Evolutionary conservation across 306 rosid species (phyloP).

Genomic region (Pueraria montana): DNA sequence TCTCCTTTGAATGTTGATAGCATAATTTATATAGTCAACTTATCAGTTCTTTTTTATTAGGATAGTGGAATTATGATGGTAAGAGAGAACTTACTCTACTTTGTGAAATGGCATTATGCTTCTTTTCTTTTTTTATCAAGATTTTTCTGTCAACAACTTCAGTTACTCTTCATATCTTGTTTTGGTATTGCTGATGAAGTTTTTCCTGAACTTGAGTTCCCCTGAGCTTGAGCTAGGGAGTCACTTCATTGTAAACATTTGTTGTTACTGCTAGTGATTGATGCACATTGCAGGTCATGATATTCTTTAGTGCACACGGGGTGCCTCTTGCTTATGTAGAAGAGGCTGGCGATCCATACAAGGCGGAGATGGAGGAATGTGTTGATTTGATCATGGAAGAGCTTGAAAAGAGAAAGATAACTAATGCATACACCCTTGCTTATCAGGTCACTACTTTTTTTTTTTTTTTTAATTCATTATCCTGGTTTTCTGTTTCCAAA

Average conservation of each 20-base stretch:
- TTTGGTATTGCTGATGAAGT: not conserved
- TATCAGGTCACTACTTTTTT: slow-evolving; percentile 70
- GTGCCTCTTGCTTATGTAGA: slow-evolving; percentile 95
- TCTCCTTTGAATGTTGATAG: slow-evolving; percentile 29
- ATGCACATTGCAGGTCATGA: slow-evolving; percentile 65
- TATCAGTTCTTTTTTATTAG: slow-evolving; percentile 30
- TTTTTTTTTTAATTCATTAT: slow-evolving; percentile 1
- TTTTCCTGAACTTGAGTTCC: slow-evolving; percentile 27
- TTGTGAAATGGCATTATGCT: slow-evolving; percentile 24
- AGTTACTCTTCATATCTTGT: slow-evolving; percentile 11
- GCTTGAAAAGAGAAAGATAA: slow-evolving; percentile 74
- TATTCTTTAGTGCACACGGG: slow-evolving; percentile 92
- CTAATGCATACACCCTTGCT: slow-evolving; percentile 78
- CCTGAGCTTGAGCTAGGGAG: slow-evolving; percentile 11
- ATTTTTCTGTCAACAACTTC: slow-evolving; percentile 13
- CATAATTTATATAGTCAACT: slow-evolving; percentile 17
- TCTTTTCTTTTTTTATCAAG: not conserved
- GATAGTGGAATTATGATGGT: slow-evolving; percentile 1
- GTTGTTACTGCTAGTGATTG: slow-evolving; percentile 36
- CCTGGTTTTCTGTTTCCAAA: slow-evolving; percentile 30
- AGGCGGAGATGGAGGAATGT: slow-evolving; percentile 96
- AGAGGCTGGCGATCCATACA: slow-evolving; percentile 95
- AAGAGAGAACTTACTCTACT: slow-evolving; percentile 13
- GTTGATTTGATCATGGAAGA: slow-evolving; percentile 91
- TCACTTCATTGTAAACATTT: slow-evolving; percentile 27